Evolutionary conservation across 306 rosid genomes (phyloP).

Genomic region (Quercus alba): DNA sequence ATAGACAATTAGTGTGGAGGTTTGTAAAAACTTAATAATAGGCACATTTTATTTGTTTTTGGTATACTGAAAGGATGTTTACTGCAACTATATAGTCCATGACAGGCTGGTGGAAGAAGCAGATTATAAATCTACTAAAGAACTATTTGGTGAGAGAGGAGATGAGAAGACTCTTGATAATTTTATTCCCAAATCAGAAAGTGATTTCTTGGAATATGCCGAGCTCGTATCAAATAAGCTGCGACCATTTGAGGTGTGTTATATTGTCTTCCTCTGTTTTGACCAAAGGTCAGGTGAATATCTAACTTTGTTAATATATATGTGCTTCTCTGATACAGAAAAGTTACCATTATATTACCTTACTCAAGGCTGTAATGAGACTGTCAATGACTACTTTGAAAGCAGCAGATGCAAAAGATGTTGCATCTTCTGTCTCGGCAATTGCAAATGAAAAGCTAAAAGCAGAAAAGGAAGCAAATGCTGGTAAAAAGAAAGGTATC

Average conservation of each 20-base stretch:
- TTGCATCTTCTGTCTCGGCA: conserved; percentile 82
- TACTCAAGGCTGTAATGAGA: conserved; percentile 82
- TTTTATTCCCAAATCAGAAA: conserved; percentile 89
- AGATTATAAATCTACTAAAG: conserved; percentile 78
- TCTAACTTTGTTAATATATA: not conserved
- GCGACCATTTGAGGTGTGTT: conserved; percentile 62
- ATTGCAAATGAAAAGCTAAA: conserved; percentile 91
- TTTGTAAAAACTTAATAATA: not conserved
- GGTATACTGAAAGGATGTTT: not conserved
- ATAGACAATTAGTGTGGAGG: not conserved
- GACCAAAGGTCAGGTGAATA: not conserved
- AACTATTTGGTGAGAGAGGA: conserved; percentile 53
- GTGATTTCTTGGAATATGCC: conserved; percentile 90
- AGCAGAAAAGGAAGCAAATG: conserved; percentile 86
- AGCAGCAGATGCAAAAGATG: conserved; percentile 97
- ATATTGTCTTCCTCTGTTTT: not conserved
- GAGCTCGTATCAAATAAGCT: conserved; percentile 74
- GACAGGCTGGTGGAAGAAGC: conserved; percentile 89
- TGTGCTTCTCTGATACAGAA: conserved; percentile 48
- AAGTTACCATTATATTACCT: conserved; percentile 71
- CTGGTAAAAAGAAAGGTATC: conserved; percentile 90
- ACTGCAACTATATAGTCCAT: conserved; percentile 9
- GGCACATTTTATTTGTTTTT: not conserved
- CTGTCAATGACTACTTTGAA: conserved; percentile 71
- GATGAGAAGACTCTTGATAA: conserved; percentile 79